Evolutionary conservation across 2,329 filamentous ascomycete genomes (phyloP), one percentile per base, ranked within the genome.

Genomic region (Amylocarpus encephaloides): DNA sequence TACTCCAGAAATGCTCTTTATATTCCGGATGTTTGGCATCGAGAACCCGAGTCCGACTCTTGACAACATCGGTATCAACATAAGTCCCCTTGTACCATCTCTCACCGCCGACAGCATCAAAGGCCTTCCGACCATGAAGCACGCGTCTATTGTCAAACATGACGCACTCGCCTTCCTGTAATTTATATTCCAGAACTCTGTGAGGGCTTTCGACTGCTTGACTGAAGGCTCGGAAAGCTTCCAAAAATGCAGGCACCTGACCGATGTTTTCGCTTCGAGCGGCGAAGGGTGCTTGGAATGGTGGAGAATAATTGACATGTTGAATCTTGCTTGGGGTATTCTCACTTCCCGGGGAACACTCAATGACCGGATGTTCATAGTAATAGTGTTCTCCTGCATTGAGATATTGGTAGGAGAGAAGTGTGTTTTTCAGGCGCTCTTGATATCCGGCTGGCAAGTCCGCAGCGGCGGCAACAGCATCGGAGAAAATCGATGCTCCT

Each of bases 101-200:
- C 54, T 82, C 77, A 1, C 87, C 87, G 6, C 76, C 74, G 0
- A 70, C 70, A 0, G 74, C 69, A 64, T 92, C 82, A 67, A 97
- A 97, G 29, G 82, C 79, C 13, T 74, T 77, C 3, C 93, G 75
- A 0, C 90, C 92, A 71, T 97, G 93, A 64, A 95, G 68, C n/a
- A 95, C 75, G 15, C 92, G 77, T 52, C 82, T 71, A 64, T 97
- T 97, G 66, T 95, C 85, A 64, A 98, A 97, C n/a, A 98, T 76
- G 11, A 91, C 90, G 64, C 89, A 95, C 63, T 95, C 87, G 2
- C 92, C 93, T 3, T 86, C 82, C 48, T 81, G 72, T 67, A 96
- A 73, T 67, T 85, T 85, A 51, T 85, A 74, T 71, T 92, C 77
- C 62, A 84, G 85, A 47, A 89, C 68, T 52, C 79, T 79, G 3